phyloP scores from a whole-genome alignment of 306 rosid genomes.

The Canavalia ensiformis region DNA sequence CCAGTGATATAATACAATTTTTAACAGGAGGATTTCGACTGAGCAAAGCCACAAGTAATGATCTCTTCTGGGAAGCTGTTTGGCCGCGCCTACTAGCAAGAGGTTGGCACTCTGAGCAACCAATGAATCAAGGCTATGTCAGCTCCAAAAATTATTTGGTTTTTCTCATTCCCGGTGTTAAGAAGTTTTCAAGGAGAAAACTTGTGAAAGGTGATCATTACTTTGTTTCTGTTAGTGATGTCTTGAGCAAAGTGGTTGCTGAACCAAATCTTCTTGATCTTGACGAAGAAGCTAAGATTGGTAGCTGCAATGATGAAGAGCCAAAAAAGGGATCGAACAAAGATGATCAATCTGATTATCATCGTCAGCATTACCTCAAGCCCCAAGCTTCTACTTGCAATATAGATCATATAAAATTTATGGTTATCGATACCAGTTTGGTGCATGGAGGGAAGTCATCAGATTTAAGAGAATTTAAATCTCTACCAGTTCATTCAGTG shows the following conservation, averaged over 20 bases:
- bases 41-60: slow-evolving; percentile 77
- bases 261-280: slow-evolving; percentile 82
- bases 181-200: slow-evolving; percentile 75
- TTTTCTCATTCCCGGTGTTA: slow-evolving; percentile 79
- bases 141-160: slow-evolving; percentile 63
- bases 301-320: slow-evolving; percentile 54
- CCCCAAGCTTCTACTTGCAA: slow-evolving; percentile 59
- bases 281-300: slow-evolving; percentile 61
- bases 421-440: slow-evolving; percentile 68
- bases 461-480: slow-evolving; percentile 58
- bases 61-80: slow-evolving; percentile 91
- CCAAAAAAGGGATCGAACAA: slow-evolving; percentile 59
- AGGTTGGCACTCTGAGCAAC: slow-evolving; percentile 90
- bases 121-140: slow-evolving; percentile 63
- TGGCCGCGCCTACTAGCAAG: slow-evolving; percentile 90
- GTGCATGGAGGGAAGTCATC: slow-evolving; percentile 59
- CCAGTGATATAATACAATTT: slow-evolving; percentile 63
- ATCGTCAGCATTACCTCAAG: slow-evolving; percentile 72
- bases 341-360: slow-evolving; percentile 54
- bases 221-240: slow-evolving; percentile 80
- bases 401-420: slow-evolving; percentile 54
- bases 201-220: slow-evolving; percentile 81
- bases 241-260: slow-evolving; percentile 77
- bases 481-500: slow-evolving; percentile 50
- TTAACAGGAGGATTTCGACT: slow-evolving; percentile 74